A percentile compares a stretch with the other conserved stretches of the same genome.
phyloP scores from a whole-genome alignment of 306 rosid genomes.

The Cucumis melo region DNA sequence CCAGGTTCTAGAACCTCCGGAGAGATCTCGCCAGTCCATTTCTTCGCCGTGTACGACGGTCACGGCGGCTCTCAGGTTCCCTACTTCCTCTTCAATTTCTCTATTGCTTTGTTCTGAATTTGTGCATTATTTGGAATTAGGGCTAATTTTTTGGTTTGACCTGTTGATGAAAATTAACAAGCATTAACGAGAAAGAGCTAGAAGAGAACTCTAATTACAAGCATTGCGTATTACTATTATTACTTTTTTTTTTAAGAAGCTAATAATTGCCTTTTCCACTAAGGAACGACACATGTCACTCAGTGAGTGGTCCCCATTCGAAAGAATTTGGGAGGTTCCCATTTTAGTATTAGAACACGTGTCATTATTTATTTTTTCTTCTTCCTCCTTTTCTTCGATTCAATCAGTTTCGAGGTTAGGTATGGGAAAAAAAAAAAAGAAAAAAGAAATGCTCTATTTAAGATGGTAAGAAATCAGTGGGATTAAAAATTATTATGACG shows the following conservation, averaged over 20 bases:
- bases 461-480: neutral
- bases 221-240: neutral
- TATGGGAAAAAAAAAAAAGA: neutral
- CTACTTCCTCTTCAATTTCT: neutral
- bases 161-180: neutral
- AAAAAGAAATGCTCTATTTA: neutral
- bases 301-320: constrained; percentile 22
- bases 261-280: constrained; percentile 5
- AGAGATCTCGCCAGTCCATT: constrained; percentile 56
- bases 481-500: neutral
- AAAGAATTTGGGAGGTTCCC: constrained; percentile 15
- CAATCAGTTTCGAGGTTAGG: neutral
- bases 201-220: neutral
- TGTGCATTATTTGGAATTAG: neutral
- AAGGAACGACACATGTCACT: constrained; percentile 14
- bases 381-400: neutral
- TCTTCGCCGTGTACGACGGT: constrained; percentile 79
- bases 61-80: constrained; percentile 83
- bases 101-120: neutral
- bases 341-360: constrained; percentile 21
- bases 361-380: neutral
- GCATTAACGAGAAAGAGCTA: neutral
- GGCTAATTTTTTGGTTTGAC: constrained; percentile 4
- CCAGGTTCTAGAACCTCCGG: constrained; percentile 41
- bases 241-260: neutral